These are phyloP conservation scores for Rheum nobile DNA, from an alignment of 148 eudicot genomes.

Conservation along the genomic window DNA sequence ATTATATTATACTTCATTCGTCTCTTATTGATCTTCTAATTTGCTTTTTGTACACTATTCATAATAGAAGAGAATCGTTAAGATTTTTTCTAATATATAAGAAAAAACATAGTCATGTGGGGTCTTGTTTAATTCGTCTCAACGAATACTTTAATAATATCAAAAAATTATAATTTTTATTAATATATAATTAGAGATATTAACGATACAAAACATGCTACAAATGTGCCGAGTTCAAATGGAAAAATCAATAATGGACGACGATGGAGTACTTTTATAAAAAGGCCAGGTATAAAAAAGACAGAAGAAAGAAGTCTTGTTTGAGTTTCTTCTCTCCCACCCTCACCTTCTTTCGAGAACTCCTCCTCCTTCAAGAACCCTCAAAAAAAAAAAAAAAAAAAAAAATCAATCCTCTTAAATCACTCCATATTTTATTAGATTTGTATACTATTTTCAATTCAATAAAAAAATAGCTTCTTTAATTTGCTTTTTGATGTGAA, in stretches of 20 bases:
- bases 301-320: constrained; percentile 38
- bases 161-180: too few species aligned
- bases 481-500: constrained; percentile 24
- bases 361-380: not conserved
- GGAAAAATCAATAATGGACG: too few species aligned
- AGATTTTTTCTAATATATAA: too few species aligned
- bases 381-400: not conserved
- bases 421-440: not conserved
- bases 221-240: too few species aligned
- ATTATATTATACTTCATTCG: not conserved
- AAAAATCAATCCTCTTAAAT: not conserved
- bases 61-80: too few species aligned
- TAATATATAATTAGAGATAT: too few species aligned
- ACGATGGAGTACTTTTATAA: constrained; percentile 15
- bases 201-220: too few species aligned
- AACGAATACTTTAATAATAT: too few species aligned
- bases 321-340: constrained; percentile 22
- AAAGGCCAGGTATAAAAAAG: constrained; percentile 12
- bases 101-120: too few species aligned
- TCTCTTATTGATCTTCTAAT: too few species aligned
- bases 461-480: not conserved
- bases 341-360: constrained; percentile 3
- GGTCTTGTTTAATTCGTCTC: too few species aligned
- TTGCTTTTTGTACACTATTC: too few species aligned
- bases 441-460: not conserved